These are phyloP conservation scores for Suillus decipiens DNA, from an alignment of 768 basidiomycete species.

Conservation along the genomic window DNA sequence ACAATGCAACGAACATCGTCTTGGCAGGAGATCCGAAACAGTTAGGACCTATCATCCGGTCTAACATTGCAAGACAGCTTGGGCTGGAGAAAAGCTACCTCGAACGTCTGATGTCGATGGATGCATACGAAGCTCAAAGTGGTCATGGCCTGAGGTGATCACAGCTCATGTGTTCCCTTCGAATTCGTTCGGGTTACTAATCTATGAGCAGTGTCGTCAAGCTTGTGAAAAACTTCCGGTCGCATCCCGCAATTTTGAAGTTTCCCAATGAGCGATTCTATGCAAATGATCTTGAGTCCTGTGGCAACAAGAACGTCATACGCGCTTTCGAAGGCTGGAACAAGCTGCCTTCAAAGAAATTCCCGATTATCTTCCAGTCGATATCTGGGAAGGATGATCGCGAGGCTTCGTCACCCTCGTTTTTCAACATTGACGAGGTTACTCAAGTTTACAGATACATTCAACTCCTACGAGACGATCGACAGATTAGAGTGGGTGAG, in stretches of 20 bases:
- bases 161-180: constrained; percentile 11
- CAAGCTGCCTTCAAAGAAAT: constrained; percentile 35
- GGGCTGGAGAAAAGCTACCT: constrained; percentile 63
- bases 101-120: constrained; percentile 57
- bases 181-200: constrained; percentile 1
- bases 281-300: constrained; percentile 48
- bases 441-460: constrained; percentile 53
- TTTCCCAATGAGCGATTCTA: constrained; percentile 69
- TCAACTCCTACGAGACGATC: constrained; percentile 34
- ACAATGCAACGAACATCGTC: constrained; percentile 53
- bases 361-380: constrained; percentile 65
- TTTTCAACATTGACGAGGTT: constrained; percentile 67
- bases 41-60: constrained; percentile 68
- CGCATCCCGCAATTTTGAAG: constrained; percentile 57
- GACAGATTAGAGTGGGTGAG: constrained; percentile 45
- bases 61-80: constrained; percentile 53
- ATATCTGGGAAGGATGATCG: constrained; percentile 62
- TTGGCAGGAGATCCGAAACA: constrained; percentile 74
- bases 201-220: constrained; percentile 52
- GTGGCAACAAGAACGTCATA: constrained; percentile 38
- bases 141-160: constrained; percentile 40
- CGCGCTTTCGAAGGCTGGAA: constrained; percentile 27
- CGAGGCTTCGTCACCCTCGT: constrained; percentile 69
- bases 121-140: constrained; percentile 39
- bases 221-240: constrained; percentile 65